phyloP scores from a whole-genome alignment of 352 stramenopile species.

The Saprolegnia diclina region DNA sequence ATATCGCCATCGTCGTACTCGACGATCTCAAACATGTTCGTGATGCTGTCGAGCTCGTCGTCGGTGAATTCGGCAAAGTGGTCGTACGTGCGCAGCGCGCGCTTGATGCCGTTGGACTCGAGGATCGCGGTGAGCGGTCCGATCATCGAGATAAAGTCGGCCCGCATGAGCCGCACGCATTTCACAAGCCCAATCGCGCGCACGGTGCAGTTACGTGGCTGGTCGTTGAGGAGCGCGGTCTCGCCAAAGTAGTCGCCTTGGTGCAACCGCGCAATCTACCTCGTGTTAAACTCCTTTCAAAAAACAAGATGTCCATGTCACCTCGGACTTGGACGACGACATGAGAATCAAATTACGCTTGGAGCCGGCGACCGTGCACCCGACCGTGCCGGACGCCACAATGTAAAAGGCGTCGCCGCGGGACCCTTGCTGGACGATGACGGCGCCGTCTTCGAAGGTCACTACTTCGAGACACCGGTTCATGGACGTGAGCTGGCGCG shows the following conservation, averaged over 20 bases:
- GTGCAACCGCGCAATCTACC: conserved; percentile 49
- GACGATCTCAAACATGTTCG: conserved; percentile 73
- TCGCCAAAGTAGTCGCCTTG: conserved; percentile 89
- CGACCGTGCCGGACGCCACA: conserved; percentile 61
- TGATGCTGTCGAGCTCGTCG: conserved; percentile 60
- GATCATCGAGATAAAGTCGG: conserved; percentile 76
- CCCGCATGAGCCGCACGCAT: conserved; percentile 55
- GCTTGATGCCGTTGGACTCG: conserved; percentile 61
- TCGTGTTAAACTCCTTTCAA: neutral
- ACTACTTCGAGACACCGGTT: conserved; percentile 54
- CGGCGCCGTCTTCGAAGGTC: conserved; percentile 61
- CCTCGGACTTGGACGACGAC: neutral
- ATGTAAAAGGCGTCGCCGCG: conserved; percentile 79
- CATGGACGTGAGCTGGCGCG: conserved; percentile 58
- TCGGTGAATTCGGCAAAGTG: conserved; percentile 48
- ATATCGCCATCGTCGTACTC: conserved; percentile 61
- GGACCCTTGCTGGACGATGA: conserved; percentile 79
- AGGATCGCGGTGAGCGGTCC: conserved; percentile 68
- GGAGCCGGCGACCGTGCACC: conserved; percentile 47
- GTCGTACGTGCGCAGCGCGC: conserved; percentile 55
- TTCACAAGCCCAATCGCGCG: conserved; percentile 57
- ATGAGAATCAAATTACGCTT: conserved; percentile 9
- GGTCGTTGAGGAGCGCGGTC: conserved; percentile 84
- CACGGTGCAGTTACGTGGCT: conserved; percentile 75
- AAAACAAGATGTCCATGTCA: neutral